Evolutionary conservation across 2,329 filamentous ascomycete species (phyloP).

Genomic region (Pseudogymnoascus sp.): DNA sequence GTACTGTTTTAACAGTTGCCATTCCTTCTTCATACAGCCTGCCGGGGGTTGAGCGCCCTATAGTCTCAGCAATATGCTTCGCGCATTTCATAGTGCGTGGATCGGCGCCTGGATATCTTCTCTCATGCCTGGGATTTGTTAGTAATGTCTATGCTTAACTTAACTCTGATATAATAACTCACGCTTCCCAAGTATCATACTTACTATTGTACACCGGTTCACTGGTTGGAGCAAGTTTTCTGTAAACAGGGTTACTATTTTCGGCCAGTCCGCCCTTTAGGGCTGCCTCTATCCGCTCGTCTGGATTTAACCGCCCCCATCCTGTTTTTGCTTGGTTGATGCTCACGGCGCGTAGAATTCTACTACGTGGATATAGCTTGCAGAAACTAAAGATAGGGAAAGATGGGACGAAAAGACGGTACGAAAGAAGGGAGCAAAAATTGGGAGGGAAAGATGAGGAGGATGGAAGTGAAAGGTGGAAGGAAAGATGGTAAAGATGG

Average conservation of each 20-base stretch:
- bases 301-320: conserved; percentile 12
- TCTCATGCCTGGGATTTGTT: conserved; percentile 18
- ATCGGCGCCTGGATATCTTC: conserved; percentile 16
- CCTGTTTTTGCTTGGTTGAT: conserved; percentile 9
- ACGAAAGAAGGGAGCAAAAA: not conserved
- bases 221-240: too few relatives aligned
- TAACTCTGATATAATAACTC: too few relatives aligned
- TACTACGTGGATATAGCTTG: not conserved
- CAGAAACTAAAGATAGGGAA: not conserved
- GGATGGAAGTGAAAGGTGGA: too few relatives aligned
- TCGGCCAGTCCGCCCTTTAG: not conserved
- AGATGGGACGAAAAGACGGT: not conserved
- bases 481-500: too few relatives aligned
- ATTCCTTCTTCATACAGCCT: conserved; percentile 14
- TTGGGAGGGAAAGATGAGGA: not conserved
- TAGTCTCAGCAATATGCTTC: conserved; percentile 18
- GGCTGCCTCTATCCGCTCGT: conserved; percentile 14
- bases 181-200: conserved; percentile 9
- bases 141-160: too few relatives aligned
- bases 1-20: conserved; percentile 14
- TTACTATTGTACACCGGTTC: too few relatives aligned
- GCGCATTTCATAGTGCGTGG: conserved; percentile 16
- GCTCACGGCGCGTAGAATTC: conserved; percentile 9
- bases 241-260: too few relatives aligned
- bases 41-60: conserved; percentile 13